phyloP scores from a whole-genome alignment of 2,329 filamentous ascomycete genomes.

The Hypoxylon sp. region DNA sequence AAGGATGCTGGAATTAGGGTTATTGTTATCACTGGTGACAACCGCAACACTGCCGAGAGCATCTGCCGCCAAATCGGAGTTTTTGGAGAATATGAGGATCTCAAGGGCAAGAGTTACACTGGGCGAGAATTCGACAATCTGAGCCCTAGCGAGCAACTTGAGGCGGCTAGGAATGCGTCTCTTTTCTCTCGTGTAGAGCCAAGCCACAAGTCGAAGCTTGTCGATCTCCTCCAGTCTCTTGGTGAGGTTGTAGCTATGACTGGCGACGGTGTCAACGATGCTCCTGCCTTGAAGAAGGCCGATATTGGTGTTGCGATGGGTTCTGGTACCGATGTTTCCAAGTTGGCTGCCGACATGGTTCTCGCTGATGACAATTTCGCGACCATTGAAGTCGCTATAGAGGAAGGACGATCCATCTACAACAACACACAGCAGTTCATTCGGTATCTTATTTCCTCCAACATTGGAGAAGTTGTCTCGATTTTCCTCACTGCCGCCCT shows the following conservation, averaged over 20 bases:
- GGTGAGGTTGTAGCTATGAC: slow-evolving; percentile 99
- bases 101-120: slow-evolving; percentile 93
- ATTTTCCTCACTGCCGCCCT: slow-evolving; percentile 97
- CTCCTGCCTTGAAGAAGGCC: slow-evolving; percentile 96
- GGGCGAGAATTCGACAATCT: slow-evolving; percentile 94
- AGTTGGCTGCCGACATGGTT: slow-evolving; percentile 98
- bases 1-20: slow-evolving; percentile 94
- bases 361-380: slow-evolving; percentile 99
- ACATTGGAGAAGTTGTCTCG: slow-evolving; percentile 98
- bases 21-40: slow-evolving; percentile 98
- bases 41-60: slow-evolving; percentile 95
- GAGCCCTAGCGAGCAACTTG: slow-evolving; percentile 80
- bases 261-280: slow-evolving; percentile 98
- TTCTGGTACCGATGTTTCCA: slow-evolving; percentile 95
- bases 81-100: slow-evolving; percentile 83
- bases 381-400: slow-evolving; percentile 94
- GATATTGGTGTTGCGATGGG: slow-evolving; percentile 99
- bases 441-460: slow-evolving; percentile 97
- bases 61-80: slow-evolving; percentile 98
- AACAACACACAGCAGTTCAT: slow-evolving; percentile 99
- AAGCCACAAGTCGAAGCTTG: slow-evolving; percentile 95
- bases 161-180: slow-evolving; percentile 86
- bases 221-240: slow-evolving; percentile 92
- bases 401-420: slow-evolving; percentile 98
- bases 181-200: slow-evolving; percentile 98